phyloP scores from a whole-genome alignment of 768 basidiomycete species.

The Lactifluus rugatus region DNA sequence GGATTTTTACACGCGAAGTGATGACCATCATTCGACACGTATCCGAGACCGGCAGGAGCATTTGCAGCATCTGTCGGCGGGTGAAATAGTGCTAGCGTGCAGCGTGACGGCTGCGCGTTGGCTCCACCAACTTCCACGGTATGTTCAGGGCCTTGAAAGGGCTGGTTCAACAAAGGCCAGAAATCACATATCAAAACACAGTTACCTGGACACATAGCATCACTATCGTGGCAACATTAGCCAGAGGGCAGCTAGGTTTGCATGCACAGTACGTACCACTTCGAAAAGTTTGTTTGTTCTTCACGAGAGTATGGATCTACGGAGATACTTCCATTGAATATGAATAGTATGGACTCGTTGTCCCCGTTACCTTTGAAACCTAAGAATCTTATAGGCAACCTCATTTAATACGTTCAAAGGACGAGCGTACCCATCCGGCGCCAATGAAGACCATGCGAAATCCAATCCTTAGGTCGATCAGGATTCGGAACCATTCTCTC shows the following conservation, averaged over 20 bases:
- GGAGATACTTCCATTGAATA: background rate
- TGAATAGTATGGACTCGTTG: background rate
- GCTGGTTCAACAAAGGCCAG: background rate
- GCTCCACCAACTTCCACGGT: conserved; percentile 21
- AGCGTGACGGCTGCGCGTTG: conserved; percentile 41
- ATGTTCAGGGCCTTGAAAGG: conserved; percentile 41
- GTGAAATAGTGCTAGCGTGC: conserved; percentile 46
- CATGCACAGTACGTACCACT: conserved; percentile 33
- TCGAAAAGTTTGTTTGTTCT: conserved; percentile 42
- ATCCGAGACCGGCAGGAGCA: conserved; percentile 30
- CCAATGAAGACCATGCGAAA: conserved; percentile 50
- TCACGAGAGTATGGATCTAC: conserved; percentile 51
- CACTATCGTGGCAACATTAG: conserved; percentile 25
- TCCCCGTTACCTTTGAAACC: conserved; percentile 42
- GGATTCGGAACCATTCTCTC: conserved; percentile 38
- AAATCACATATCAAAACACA: too few species aligned
- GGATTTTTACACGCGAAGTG: conserved; percentile 47
- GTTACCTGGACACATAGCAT: conserved; percentile 42
- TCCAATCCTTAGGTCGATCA: conserved; percentile 38
- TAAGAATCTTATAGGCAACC: conserved; percentile 17
- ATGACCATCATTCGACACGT: conserved; percentile 50
- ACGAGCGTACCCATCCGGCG: conserved; percentile 39
- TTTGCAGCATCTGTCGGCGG: conserved; percentile 26
- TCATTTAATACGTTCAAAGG: conserved; percentile 3
- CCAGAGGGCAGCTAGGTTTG: background rate